Conservation (phyloP, 2,329 filamentous ascomycete species). For the Ampelomyces quisqualis region DNA sequence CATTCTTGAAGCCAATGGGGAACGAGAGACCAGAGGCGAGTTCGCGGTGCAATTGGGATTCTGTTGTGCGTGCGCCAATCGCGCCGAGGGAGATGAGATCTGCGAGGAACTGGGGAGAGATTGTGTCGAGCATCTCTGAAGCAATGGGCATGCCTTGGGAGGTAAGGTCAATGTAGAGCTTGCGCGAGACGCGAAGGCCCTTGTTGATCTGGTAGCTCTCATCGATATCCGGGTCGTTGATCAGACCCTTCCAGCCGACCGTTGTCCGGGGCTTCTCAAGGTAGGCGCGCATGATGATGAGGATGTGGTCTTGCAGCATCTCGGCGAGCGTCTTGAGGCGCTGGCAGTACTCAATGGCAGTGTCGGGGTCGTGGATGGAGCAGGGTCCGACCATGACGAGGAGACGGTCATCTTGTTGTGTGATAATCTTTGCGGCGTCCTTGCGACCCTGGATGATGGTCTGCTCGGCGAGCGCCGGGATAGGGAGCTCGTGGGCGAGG, state of each 20-base stretch:
- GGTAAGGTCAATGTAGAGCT: slow-evolving; percentile 91
- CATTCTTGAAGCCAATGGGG: slow-evolving; percentile 99
- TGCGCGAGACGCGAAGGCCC: slow-evolving; percentile 85
- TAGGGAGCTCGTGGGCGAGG: slow-evolving; percentile 81
- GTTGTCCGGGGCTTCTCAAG: slow-evolving; percentile 98
- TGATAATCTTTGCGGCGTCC: slow-evolving; percentile 72
- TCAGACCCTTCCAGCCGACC: slow-evolving; percentile 97
- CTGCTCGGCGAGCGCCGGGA: slow-evolving; percentile 59
- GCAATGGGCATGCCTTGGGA: slow-evolving; percentile 88
- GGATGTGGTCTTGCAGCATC: slow-evolving; percentile 78
- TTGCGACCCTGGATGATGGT: slow-evolving; percentile 71
- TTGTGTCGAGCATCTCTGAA: slow-evolving; percentile 97
- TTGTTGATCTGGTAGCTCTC: slow-evolving; percentile 99
- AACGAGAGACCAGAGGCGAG: slow-evolving; percentile 92
- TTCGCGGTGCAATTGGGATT: slow-evolving; percentile 94
- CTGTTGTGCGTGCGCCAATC: slow-evolving; percentile 93
- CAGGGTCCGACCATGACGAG: slow-evolving; percentile 94
- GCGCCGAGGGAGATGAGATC: slow-evolving; percentile 94
- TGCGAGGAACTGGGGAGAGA: slow-evolving; percentile 95
- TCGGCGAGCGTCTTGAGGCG: slow-evolving; percentile 75
- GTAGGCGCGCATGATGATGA: slow-evolving; percentile 97
- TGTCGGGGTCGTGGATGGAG: slow-evolving; percentile 91
- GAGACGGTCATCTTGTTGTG: slow-evolving; percentile 78
- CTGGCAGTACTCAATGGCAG: slow-evolving; percentile 83
- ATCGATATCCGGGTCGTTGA: slow-evolving; percentile 98